These are phyloP conservation scores for Plasmodium fragile DNA, from an alignment of 169 alveolate genomes.

Conservation along the genomic window DNA sequence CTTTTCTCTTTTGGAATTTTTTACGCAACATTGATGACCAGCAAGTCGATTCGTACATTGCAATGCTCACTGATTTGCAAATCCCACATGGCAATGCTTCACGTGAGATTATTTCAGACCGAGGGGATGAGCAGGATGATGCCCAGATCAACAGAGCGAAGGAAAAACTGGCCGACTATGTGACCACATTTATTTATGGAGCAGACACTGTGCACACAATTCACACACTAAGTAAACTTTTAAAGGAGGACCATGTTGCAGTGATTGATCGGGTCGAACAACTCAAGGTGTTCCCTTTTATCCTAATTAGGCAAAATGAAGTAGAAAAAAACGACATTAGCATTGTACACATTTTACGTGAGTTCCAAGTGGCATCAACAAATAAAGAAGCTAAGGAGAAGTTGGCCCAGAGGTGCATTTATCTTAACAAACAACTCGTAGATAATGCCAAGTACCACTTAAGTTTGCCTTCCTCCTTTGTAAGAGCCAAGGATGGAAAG, in stretches of 20 bases:
- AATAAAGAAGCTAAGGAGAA: conserved; percentile 64
- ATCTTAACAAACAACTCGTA: neutral
- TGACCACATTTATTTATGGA: conserved; percentile 58
- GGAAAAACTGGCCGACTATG: conserved; percentile 49
- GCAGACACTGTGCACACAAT: conserved; percentile 9
- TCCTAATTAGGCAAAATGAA: conserved; percentile 12
- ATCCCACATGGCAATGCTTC: neutral
- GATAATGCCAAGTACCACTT: conserved; percentile 1
- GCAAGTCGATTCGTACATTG: conserved; percentile 35
- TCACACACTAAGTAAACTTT: conserved; percentile 28
- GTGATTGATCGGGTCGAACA: conserved; percentile 15
- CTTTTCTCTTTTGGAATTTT: conserved; percentile 71
- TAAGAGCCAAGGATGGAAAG: neutral
- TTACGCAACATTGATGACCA: conserved; percentile 69
- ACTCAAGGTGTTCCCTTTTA: conserved; percentile 34
- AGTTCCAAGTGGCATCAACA: conserved; percentile 31
- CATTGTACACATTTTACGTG: conserved; percentile 11
- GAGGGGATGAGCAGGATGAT: neutral
- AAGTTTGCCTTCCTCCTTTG: neutral
- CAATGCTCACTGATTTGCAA: conserved; percentile 31
- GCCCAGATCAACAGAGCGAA: conserved; percentile 46
- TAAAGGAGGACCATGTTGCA: conserved; percentile 7
- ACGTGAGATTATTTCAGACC: neutral
- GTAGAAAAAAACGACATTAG: conserved; percentile 12
- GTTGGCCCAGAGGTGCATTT: conserved; percentile 25